These are phyloP conservation scores for Casuarina cunninghamiana DNA, from an alignment of 306 rosid species.

Conservation along the genomic window DNA sequence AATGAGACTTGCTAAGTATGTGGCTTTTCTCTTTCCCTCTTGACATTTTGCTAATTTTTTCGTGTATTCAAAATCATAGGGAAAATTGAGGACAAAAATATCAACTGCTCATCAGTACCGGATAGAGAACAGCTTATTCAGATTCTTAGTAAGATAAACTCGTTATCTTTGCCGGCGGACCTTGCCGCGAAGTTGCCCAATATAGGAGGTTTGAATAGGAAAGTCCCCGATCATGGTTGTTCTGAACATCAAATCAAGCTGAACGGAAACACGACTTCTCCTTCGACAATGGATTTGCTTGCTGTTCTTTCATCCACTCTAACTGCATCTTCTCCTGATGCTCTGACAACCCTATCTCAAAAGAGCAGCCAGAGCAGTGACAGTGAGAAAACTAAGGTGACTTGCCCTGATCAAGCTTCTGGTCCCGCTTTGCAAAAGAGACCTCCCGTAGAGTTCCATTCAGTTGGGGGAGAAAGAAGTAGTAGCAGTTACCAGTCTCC, in stretches of 20 bases:
- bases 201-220: constrained; percentile 51
- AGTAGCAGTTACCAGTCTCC: constrained; percentile 86
- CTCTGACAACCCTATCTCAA: constrained; percentile 46
- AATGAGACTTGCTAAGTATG: neutral
- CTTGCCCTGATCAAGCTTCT: constrained; percentile 44
- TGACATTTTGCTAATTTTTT: constrained; percentile 14
- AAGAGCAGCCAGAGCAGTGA: constrained; percentile 67
- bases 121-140: constrained; percentile 75
- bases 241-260: constrained; percentile 46
- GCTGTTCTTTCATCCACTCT: constrained; percentile 73
- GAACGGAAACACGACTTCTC: constrained; percentile 49
- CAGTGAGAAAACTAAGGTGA: constrained; percentile 53
- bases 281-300: constrained; percentile 70
- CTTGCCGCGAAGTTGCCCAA: constrained; percentile 73
- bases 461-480: constrained; percentile 75
- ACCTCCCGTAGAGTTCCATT: constrained; percentile 47
- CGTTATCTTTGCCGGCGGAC: constrained; percentile 66
- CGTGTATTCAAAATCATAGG: constrained; percentile 42
- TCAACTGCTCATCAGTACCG: constrained; percentile 45
- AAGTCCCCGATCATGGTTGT: constrained; percentile 40
- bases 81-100: constrained; percentile 59
- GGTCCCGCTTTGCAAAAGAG: constrained; percentile 38
- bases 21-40: neutral
- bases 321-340: constrained; percentile 57
- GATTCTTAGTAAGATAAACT: constrained; percentile 71